Evolutionary conservation across 345 rosid genomes (phyloP).

Genomic region (Boechera stricta): DNA sequence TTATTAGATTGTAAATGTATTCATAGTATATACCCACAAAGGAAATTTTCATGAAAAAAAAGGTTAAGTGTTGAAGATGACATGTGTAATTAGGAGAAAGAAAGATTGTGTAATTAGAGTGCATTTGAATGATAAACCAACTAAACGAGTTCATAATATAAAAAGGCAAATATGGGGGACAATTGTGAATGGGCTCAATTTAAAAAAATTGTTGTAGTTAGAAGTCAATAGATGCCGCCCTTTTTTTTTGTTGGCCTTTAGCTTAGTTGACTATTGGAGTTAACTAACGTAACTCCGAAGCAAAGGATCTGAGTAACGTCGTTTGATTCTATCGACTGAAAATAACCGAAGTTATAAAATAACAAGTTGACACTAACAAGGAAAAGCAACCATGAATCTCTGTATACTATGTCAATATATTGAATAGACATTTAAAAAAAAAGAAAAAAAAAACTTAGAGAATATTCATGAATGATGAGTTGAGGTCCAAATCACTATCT

Average conservation of each 20-base stretch:
- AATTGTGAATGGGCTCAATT: slow-evolving; percentile 12
- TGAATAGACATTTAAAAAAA: not conserved
- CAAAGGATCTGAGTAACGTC: slow-evolving; percentile 11
- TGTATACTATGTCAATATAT: not conserved
- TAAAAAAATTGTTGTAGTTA: not conserved
- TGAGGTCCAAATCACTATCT: slow-evolving; percentile 29
- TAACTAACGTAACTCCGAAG: slow-evolving; percentile 23
- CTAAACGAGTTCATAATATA: slow-evolving; percentile 14
- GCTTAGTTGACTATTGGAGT: slow-evolving; percentile 28
- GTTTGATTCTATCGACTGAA: slow-evolving; percentile 7
- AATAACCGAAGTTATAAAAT: not conserved
- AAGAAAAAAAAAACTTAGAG: not conserved
- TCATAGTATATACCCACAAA: not conserved
- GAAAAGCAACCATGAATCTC: slow-evolving; percentile 13
- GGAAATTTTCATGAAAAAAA: not conserved
- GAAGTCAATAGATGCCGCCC: slow-evolving; percentile 31
- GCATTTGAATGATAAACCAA: slow-evolving; percentile 20
- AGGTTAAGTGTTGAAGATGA: slow-evolving; percentile 16
- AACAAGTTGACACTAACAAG: not conserved
- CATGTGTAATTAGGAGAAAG: slow-evolving; percentile 23
- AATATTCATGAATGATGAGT: slow-evolving; percentile 17
- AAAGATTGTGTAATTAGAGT: not conserved
- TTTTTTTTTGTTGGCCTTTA: not conserved
- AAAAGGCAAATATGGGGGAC: slow-evolving; percentile 19
- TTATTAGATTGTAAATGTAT: not conserved